Evolutionary conservation across 805 yeast genomes (phyloP), one percentile per base, ranked within the genome.

Genomic region (Pichia gijzeniarum): DNA sequence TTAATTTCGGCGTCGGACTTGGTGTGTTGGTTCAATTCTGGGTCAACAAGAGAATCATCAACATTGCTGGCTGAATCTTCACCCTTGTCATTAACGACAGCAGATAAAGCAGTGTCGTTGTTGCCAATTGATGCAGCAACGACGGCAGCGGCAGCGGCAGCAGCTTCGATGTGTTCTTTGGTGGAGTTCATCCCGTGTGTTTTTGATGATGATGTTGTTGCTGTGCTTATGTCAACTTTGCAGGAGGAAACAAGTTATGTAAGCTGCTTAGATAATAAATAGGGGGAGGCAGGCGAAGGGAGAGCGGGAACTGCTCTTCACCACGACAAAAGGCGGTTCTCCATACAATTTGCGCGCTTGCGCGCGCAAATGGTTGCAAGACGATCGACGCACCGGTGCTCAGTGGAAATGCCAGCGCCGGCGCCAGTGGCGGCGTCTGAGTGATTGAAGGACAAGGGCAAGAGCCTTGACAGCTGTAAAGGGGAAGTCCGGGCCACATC

Each of bases 41-140:
- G 48, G 19, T 45, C 48, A 6, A 45, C 38, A 3, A 45, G 27
- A 1, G 43, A 20, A 16, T 41, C 45, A 25, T 41, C 48, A 2
- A 41, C 38, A n/a, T 19, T 22, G 35, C 16, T 32, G 8, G 16
- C 35, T 13, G 35, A 32, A n/a, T 32, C 31, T 17, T 38, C 33
- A 9, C 20, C 32, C 14, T 16, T 12, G 20, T 38, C 28, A 31
- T 38, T 28, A 12, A 16, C 21, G 20, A 13, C 25, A 21, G 20
- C 43, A 34, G 32, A n/a, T 9, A 17, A 16, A 14, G 10, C 25
- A 4, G n/a, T 27, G 4, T 10, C 17, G 21, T 14, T 22, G 21
- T 48, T 59, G 5, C 48, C 59, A 22, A 49, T 49, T 8, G 65
- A 70, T 17, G 68, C 68, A 13, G 67, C 72, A 4, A 68, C 70